Base-by-base conservation (phyloP, 805 yeast species). In the Metschnikowia similis region DNA sequence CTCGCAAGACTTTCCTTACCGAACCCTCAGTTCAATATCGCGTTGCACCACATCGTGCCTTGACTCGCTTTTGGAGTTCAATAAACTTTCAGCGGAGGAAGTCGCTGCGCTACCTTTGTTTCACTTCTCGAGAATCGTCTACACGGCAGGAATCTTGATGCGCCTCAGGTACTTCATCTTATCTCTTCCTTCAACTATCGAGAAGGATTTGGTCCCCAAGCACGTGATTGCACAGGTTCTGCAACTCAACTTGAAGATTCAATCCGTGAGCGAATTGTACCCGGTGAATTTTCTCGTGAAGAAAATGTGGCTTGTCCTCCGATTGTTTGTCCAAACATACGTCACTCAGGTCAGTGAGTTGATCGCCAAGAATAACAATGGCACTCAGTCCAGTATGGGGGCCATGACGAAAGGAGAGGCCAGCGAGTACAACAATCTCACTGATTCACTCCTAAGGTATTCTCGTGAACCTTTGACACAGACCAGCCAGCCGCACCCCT, bases 121-220 rank as follows among this genome's bases (percentile, higher is more conserved):
- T 48, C 80, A 77, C 54, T 74, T 76, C 31, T 70, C 85, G 2
- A 70, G 88, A 55, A 69, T 82, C 35, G 74, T 83, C n/a, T 83
- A 83, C 58, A 81, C 85, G 0, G 80, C 84, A 0, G 89, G 89
- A 7, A 76, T 83, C 75, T 67, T 84, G 28, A 64, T 84, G 48
- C 72, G 85, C 48, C 63, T 83, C 39, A 65, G 88, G 32, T 83
- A 77, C 62, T 66, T 80, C 41, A 74, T 79, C n/a, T 62, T 83
- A 10, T 73, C 83, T 10, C 66, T 82, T 6, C 84, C 85, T 1
- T 65, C 74, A 28, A 64, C 61, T 38, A 64, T 70, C 27, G 78
- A 72, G 31, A 71, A 72, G 41, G 75, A 73, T 26, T 66, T 72
- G 48, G 75, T 80, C 10, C 83, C 87, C 0, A 68, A 70, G 28